phyloP scores from a whole-genome alignment of 768 basidiomycete species.

The Tricholoma furcatifolium region DNA sequence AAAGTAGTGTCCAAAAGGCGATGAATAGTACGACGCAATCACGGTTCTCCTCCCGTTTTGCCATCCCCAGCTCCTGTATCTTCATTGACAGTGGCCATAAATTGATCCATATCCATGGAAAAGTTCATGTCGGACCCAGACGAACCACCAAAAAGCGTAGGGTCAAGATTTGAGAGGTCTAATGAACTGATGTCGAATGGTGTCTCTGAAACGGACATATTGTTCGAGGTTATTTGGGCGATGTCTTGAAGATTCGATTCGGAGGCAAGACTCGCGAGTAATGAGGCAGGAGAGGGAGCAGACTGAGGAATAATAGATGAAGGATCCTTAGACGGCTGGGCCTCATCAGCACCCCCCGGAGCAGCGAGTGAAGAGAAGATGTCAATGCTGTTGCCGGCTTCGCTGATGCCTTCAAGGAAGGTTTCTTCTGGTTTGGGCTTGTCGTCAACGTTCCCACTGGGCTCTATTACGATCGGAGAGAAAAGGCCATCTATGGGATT shows the following conservation, averaged over 20 bases:
- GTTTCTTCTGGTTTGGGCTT: slow-evolving; percentile 28
- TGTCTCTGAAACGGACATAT: slow-evolving; percentile 20
- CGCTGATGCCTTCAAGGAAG: slow-evolving; percentile 33
- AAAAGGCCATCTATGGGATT: slow-evolving; percentile 49
- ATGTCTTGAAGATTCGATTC: slow-evolving; percentile 27
- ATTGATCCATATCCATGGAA: slow-evolving; percentile 51
- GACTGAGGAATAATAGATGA: slow-evolving; percentile 18
- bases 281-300: slow-evolving; percentile 37
- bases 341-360: slow-evolving; percentile 12
- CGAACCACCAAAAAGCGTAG: slow-evolving; percentile 40
- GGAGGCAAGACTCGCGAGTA: slow-evolving; percentile 44
- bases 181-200: slow-evolving; percentile 50
- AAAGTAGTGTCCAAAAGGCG: neutral
- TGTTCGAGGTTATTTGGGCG: slow-evolving; percentile 18
- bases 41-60: slow-evolving; percentile 1
- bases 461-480: slow-evolving; percentile 39
- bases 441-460: slow-evolving; percentile 11
- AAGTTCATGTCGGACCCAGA: slow-evolving; percentile 43
- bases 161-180: slow-evolving; percentile 44
- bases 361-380: slow-evolving; percentile 34
- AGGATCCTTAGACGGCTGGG: slow-evolving; percentile 14
- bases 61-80: slow-evolving; percentile 17
- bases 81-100: slow-evolving; percentile 41
- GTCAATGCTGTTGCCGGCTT: slow-evolving; percentile 22
- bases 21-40: slow-evolving; percentile 2